phyloP scores from a whole-genome alignment of 352 stramenopile species.

The Bremia lactucae region DNA sequence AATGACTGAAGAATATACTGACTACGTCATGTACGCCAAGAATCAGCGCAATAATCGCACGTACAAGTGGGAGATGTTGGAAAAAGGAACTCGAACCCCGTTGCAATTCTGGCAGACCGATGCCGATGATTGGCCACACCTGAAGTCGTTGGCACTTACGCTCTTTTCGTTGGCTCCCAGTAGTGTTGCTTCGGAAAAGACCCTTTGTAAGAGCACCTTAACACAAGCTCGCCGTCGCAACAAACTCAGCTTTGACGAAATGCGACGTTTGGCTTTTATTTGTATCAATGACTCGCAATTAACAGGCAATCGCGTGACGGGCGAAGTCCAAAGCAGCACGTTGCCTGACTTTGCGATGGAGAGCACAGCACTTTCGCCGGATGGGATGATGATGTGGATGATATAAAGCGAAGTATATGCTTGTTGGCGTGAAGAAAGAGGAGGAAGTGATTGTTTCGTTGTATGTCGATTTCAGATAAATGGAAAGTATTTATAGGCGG shows the following conservation, averaged over 20 bases:
- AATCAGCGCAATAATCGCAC: slow-evolving; percentile 69
- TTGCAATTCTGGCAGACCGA: slow-evolving; percentile 77
- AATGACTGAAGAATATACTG: slow-evolving; percentile 62
- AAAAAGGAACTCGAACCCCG: slow-evolving; percentile 65
- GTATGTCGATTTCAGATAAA: too few species aligned
- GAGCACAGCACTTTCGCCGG: slow-evolving; percentile 51
- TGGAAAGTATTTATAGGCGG: too few species aligned
- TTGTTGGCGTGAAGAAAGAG: too few species aligned
- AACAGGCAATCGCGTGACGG: slow-evolving; percentile 28
- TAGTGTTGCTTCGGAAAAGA: slow-evolving; percentile 63
- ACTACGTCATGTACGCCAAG: slow-evolving; percentile 77
- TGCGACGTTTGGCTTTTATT: slow-evolving; percentile 67
- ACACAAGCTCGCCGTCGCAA: slow-evolving; percentile 57
- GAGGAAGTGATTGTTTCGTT: too few species aligned
- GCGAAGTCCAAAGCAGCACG: slow-evolving; percentile 41
- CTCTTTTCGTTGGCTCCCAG: slow-evolving; percentile 70
- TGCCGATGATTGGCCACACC: slow-evolving; percentile 65
- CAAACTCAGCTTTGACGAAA: slow-evolving; percentile 63
- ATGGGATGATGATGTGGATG: slow-evolving; percentile 86
- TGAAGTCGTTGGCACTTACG: slow-evolving; percentile 62
- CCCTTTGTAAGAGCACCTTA: slow-evolving; percentile 52
- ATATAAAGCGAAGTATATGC: too few species aligned
- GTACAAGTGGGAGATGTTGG: slow-evolving; percentile 80
- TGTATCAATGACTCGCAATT: slow-evolving; percentile 79
- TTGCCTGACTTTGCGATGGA: slow-evolving; percentile 64